Conservation (phyloP, 208 protist species). For the Angomonas ambiguus region DNA sequence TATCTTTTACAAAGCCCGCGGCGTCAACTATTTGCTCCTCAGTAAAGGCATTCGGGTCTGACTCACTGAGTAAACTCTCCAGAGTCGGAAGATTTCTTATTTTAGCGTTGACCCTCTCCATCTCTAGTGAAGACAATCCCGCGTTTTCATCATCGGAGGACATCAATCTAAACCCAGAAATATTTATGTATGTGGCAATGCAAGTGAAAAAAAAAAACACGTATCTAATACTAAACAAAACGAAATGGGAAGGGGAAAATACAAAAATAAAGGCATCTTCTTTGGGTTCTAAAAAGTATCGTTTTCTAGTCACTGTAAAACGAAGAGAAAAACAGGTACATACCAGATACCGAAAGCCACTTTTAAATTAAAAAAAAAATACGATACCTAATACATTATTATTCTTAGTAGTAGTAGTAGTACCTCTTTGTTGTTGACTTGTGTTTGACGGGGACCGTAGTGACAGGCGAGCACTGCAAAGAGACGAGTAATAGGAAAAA, state of each 20-base stretch:
- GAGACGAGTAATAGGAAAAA: constrained; percentile 9
- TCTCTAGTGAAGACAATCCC: constrained; percentile 17
- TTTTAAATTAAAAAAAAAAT: background rate
- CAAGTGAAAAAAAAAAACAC: background rate
- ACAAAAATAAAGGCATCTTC: no score
- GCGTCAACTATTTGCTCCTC: constrained; percentile 38
- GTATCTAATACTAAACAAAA: background rate
- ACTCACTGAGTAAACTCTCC: constrained; percentile 56
- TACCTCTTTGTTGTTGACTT: no score
- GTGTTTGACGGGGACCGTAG: no score
- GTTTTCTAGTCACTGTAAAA: no score
- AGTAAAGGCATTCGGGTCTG: constrained; percentile 66
- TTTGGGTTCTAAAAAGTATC: no score
- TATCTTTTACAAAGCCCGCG: constrained; percentile 39
- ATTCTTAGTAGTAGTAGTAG: no score
- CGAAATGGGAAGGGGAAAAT: background rate
- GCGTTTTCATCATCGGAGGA: constrained; percentile 17
- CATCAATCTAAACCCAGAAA: no score
- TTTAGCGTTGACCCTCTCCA: constrained; percentile 47
- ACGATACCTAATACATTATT: background rate
- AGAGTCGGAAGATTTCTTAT: constrained; percentile 66
- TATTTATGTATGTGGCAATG: no score
- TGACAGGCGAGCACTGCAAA: no score
- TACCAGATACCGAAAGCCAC: background rate
- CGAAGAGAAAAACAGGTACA: constrained; percentile 1